Conservation (phyloP, 1,284 basidiomycete genomes). For the Ganoderma boninense region DNA sequence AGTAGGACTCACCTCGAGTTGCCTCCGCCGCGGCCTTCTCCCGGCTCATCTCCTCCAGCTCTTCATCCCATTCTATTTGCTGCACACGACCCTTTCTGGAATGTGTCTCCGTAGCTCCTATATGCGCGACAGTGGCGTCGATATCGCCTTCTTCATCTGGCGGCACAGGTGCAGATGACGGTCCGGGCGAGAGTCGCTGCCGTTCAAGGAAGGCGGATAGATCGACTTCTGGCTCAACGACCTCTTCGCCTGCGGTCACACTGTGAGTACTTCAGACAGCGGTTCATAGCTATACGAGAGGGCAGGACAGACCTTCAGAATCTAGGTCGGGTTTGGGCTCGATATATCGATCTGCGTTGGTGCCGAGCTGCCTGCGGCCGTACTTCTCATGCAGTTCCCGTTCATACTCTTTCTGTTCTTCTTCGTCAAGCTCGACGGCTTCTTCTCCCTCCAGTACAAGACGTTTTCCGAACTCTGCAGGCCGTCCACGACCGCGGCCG, state of each 20-base stretch:
- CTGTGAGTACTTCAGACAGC: not conserved
- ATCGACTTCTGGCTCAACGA: conserved; percentile 77
- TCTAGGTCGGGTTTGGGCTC: conserved; percentile 72
- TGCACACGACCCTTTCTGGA: conserved; percentile 70
- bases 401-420: conserved; percentile 54
- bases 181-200: conserved; percentile 54
- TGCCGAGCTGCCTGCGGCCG: conserved; percentile 62
- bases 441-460: conserved; percentile 67
- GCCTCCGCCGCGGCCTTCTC: conserved; percentile 80
- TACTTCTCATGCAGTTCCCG: conserved; percentile 59
- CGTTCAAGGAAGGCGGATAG: conserved; percentile 69
- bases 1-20: conserved; percentile 60
- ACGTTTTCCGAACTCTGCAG: conserved; percentile 67
- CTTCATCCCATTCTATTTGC: conserved; percentile 70
- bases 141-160: conserved; percentile 66
- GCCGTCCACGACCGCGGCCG: conserved; percentile 63
- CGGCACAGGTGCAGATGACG: conserved; percentile 36
- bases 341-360: conserved; percentile 75
- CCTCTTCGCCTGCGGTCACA: conserved; percentile 61
- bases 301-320: conserved; percentile 60
- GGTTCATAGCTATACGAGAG: not conserved
- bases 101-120: conserved; percentile 31
- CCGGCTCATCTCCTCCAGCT: conserved; percentile 67
- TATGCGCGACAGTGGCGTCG: conserved; percentile 62
- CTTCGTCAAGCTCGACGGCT: conserved; percentile 48